These are phyloP conservation scores for Arctium minus DNA, from an alignment of 129 eudicot genomes.

Conservation along the genomic window DNA sequence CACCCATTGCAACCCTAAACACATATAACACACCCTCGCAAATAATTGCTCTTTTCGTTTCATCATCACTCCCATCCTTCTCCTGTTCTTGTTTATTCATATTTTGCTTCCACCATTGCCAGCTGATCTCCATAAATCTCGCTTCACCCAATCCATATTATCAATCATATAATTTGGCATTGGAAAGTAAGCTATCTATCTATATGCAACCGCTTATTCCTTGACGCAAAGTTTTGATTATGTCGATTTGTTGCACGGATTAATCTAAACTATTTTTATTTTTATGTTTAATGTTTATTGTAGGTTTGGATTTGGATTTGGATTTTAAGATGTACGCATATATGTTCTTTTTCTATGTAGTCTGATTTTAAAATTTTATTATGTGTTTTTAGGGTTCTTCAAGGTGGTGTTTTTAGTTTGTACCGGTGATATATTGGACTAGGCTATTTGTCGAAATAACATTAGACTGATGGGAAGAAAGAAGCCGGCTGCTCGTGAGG, in stretches of 20 bases:
- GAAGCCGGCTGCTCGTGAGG: slow-evolving; percentile 62
- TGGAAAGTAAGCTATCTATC: slow-evolving; percentile 16
- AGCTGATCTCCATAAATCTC: slow-evolving; percentile 12
- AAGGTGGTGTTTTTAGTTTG: slow-evolving; percentile 5
- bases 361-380: background rate
- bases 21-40: background rate
- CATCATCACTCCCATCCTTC: background rate
- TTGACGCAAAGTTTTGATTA: background rate
- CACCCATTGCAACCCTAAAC: slow-evolving; percentile 2
- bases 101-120: slow-evolving; percentile 15
- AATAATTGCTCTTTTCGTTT: background rate
- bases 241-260: background rate
- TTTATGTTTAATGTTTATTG: background rate
- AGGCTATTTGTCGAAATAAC: slow-evolving; percentile 35
- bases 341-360: background rate
- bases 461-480: slow-evolving; percentile 54
- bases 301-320: background rate
- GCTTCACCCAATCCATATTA: background rate
- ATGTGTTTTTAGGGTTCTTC: slow-evolving; percentile 2
- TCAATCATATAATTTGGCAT: slow-evolving; percentile 15
- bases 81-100: background rate
- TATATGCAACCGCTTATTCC: slow-evolving; percentile 4
- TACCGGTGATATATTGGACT: background rate
- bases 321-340: background rate
- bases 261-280: background rate